Evolutionary conservation across 768 basidiomycete genomes (phyloP).

Genomic region (Hygrocybe punicea): DNA sequence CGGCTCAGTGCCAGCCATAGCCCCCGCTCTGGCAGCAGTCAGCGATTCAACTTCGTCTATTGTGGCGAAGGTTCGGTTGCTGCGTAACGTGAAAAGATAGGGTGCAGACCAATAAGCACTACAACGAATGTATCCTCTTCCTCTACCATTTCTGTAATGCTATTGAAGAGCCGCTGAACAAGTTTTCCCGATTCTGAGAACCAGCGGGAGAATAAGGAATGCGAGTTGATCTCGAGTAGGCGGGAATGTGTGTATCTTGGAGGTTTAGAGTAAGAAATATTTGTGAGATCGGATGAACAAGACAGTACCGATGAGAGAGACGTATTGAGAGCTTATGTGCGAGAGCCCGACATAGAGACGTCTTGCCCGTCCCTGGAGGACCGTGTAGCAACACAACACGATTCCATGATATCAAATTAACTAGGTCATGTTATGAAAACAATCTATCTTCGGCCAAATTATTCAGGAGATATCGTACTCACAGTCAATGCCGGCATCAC

Average conservation of each 20-base stretch:
- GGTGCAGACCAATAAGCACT: slow-evolving; percentile 76
- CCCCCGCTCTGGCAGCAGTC: slow-evolving; percentile 90
- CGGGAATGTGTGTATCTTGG: slow-evolving; percentile 80
- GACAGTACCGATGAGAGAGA: slow-evolving; percentile 69
- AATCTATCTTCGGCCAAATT: slow-evolving; percentile 1
- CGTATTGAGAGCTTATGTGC: slow-evolving; percentile 95
- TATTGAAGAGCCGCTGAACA: slow-evolving; percentile 87
- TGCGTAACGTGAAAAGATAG: neutral
- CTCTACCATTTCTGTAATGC: slow-evolving; percentile 86
- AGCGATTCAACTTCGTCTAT: slow-evolving; percentile 95
- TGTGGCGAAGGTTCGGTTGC: slow-evolving; percentile 2
- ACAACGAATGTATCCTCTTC: slow-evolving; percentile 90
- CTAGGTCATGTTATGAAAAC: slow-evolving; percentile 34
- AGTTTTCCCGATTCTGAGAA: slow-evolving; percentile 99
- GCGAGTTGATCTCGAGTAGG: slow-evolving; percentile 95
- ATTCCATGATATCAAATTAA: slow-evolving; percentile 94
- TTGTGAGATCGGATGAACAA: slow-evolving; percentile 4
- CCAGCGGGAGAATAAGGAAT: slow-evolving; percentile 97
- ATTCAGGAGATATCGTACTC: slow-evolving; percentile 26
- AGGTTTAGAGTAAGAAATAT: slow-evolving; percentile 1
- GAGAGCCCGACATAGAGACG: slow-evolving; percentile 87
- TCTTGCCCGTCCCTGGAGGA: slow-evolving; percentile 97
- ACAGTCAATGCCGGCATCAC: slow-evolving; percentile 85
- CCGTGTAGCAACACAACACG: slow-evolving; percentile 92
- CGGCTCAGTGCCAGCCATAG: slow-evolving; percentile 94